Percentiles rank a stretch among this genome's conserved stretches.
Conservation (phyloP, 306 rosid genomes). For the Lathyrus tuberosus region DNA sequence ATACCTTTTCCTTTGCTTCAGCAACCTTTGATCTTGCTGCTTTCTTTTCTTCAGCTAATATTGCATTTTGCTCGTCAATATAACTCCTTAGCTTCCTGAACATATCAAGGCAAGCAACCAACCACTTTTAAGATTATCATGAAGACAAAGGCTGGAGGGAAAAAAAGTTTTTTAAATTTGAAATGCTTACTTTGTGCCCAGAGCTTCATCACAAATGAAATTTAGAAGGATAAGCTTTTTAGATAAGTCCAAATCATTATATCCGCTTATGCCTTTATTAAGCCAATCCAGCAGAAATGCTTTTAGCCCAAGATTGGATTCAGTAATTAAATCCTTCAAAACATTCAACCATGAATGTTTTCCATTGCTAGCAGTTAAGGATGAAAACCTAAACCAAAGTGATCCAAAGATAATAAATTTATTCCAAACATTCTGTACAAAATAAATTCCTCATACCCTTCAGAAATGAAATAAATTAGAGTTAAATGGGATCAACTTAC, state of each 20-base stretch:
- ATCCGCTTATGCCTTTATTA: slow-evolving; percentile 28
- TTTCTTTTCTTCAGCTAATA: slow-evolving; percentile 22
- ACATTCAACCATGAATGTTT: slow-evolving; percentile 44
- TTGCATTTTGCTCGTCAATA: slow-evolving; percentile 40
- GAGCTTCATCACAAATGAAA: slow-evolving; percentile 51
- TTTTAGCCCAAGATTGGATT: slow-evolving; percentile 26
- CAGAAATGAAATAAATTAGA: neutral
- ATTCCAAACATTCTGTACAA: slow-evolving; percentile 1
- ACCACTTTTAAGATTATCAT: neutral
- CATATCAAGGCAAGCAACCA: neutral
- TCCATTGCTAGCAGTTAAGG: slow-evolving; percentile 33
- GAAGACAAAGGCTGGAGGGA: neutral
- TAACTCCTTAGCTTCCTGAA: slow-evolving; percentile 44
- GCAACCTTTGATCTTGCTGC: slow-evolving; percentile 40
- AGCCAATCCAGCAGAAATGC: slow-evolving; percentile 42
- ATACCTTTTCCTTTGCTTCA: slow-evolving; percentile 49
- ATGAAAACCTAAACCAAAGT: slow-evolving; percentile 37
- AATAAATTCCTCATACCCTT: neutral
- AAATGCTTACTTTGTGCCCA: slow-evolving; percentile 45
- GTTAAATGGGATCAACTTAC: slow-evolving; percentile 30
- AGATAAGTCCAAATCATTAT: slow-evolving; percentile 37
- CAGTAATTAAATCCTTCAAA: slow-evolving; percentile 32
- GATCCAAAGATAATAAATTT: neutral
- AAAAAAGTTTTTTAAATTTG: neutral
- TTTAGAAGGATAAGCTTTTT: slow-evolving; percentile 42